Percentiles rank a stretch among this genome's conserved stretches.
Evolutionary conservation across 768 basidiomycete species (phyloP).

Genomic region (Auriscalpium orientale): DNA sequence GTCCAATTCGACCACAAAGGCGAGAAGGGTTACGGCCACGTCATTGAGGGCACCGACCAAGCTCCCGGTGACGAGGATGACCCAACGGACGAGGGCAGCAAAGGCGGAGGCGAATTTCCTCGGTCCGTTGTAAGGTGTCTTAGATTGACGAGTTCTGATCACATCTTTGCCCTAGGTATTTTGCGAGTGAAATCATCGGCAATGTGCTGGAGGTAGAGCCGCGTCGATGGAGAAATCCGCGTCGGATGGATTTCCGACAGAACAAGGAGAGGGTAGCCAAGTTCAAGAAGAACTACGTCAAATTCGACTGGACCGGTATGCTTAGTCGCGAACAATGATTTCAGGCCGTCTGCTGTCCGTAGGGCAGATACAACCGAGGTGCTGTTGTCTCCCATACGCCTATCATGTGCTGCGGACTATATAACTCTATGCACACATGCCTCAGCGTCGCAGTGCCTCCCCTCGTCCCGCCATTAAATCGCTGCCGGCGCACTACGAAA

Average conservation of each 20-base stretch:
- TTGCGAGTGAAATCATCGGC: slow-evolving; percentile 92
- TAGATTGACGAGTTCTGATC: background rate
- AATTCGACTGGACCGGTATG: slow-evolving; percentile 78
- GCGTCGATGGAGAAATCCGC: slow-evolving; percentile 76
- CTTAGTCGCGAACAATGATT: slow-evolving; percentile 29
- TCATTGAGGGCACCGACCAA: slow-evolving; percentile 86
- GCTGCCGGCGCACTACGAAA: too few species aligned
- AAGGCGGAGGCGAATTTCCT: slow-evolving; percentile 89
- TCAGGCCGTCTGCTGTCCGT: too few species aligned
- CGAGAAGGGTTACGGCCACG: slow-evolving; percentile 96
- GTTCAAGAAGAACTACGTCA: slow-evolving; percentile 71
- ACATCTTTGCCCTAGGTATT: slow-evolving; percentile 52
- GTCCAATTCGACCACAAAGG: slow-evolving; percentile 98
- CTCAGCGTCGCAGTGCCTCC: too few species aligned
- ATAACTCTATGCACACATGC: too few species aligned
- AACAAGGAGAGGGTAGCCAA: slow-evolving; percentile 62
- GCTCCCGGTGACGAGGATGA: slow-evolving; percentile 56
- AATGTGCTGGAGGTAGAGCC: slow-evolving; percentile 85
- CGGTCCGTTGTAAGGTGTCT: slow-evolving; percentile 38
- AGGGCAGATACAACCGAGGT: too few species aligned
- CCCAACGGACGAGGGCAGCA: slow-evolving; percentile 76
- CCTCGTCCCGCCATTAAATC: too few species aligned
- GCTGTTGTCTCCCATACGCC: too few species aligned
- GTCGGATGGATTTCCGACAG: slow-evolving; percentile 58
- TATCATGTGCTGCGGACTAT: too few species aligned